Evolutionary conservation across 768 basidiomycete species (phyloP), one percentile per base, ranked within the genome.

Genomic region (Hirschioporus abietinus): DNA sequence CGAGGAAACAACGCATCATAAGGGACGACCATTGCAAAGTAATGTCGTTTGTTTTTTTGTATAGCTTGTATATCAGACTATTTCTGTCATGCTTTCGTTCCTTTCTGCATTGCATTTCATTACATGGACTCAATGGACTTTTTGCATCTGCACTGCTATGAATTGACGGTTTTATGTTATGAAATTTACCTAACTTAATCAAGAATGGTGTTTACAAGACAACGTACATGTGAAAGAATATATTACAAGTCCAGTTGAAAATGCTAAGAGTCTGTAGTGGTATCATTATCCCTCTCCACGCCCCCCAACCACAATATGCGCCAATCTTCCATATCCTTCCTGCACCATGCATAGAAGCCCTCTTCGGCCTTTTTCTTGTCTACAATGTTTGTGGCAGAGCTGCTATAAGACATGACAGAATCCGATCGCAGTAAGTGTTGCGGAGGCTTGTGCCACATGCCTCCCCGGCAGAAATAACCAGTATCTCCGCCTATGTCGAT

Each of bases 251-350:
- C 42, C 42, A 3, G 42, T 2, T 52, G 42, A 20, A 52, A 52
- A 52, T 20, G 42, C 42, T 52, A 52, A 12, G 42, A 52, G 34
- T 57, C 26, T 20, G 42, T 65, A 15, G 12, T 52, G 20, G 15
- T 12, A 52, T 70, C 73, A 34, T 74, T 68, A 18, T 72, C 76
- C 65, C 65, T 77, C 42, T 73, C 76, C 70, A 78, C 78, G 24
- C 90, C 90, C 0, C 92, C 92, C 10, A 93, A 77, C 92, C 92
- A 95, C 72, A 94, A 88, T 15, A 94, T 84, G 24, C 92, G 80
- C 84, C 87, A 95, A 72, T 95, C 92, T 65, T 87, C 84, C 3
- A 80, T 68, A 18, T 88, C 92, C 72, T 88, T 92, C 70, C 86
- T 78, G 76, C 86, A 82, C 92, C 92, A 93, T 0, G 85, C 92